Evolutionary conservation across 352 stramenopile species (phyloP).

Genomic region (Pythium apleroticum): DNA sequence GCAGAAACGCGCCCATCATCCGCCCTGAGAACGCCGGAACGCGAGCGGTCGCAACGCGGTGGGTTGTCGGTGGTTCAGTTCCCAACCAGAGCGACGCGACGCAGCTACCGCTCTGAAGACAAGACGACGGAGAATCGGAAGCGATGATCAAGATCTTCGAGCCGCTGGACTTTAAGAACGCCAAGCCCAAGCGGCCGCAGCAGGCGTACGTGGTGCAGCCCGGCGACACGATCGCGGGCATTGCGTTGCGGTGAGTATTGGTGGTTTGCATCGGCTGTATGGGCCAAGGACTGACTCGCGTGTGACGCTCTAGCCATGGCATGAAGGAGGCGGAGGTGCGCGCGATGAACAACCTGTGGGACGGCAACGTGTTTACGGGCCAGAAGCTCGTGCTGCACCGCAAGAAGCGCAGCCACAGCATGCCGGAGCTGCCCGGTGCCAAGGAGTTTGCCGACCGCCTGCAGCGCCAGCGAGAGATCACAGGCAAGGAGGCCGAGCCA

Average conservation of each 20-base stretch:
- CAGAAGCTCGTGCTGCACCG: conserved; percentile 44
- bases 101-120: no score
- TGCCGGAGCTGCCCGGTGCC: conserved; percentile 31
- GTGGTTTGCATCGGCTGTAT: not conserved
- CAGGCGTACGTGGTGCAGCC: conserved; percentile 41
- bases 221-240: conserved; percentile 45
- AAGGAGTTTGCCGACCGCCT: conserved; percentile 16
- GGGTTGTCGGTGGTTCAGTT: not conserved
- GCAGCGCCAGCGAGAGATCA: not conserved
- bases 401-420: conserved; percentile 46
- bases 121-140: no score
- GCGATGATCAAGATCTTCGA: conserved; percentile 40
- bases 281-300: not conserved
- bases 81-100: not conserved
- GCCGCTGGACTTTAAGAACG: conserved; percentile 36
- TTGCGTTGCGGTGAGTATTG: conserved; percentile 36
- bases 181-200: conserved; percentile 20
- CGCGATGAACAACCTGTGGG: conserved; percentile 53
- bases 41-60: not conserved
- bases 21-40: conserved; percentile 7
- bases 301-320: conserved; percentile 33
- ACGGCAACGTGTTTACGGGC: conserved; percentile 38
- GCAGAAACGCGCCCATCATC: not conserved
- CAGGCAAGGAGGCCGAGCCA: conserved; percentile 17
- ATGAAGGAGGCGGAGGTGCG: conserved; percentile 51